These are phyloP conservation scores for Phytophthora boehmeriae DNA, from an alignment of 352 stramenopile genomes.

Conservation along the genomic window DNA sequence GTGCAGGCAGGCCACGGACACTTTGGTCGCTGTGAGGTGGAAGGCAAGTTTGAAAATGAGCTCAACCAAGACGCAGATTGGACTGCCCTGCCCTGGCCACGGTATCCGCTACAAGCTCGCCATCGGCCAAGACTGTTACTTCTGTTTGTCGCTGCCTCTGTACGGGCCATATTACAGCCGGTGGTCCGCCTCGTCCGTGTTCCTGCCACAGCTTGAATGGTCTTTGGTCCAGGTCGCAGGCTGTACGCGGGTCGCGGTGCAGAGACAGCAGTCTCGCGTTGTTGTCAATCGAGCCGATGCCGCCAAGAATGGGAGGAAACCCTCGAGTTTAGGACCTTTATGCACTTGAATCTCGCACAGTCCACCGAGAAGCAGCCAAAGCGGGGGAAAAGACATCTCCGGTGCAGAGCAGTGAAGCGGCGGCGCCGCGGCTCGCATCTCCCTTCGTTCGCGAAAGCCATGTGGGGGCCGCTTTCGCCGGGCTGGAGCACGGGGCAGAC, in stretches of 20 bases:
- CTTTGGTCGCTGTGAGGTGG: slow-evolving; percentile 32
- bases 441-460: slow-evolving; percentile 35
- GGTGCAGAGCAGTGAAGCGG: slow-evolving; percentile 25
- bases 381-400: slow-evolving; percentile 29
- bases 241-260: slow-evolving; percentile 28
- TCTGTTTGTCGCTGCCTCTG: slow-evolving; percentile 37
- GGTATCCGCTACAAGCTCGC: slow-evolving; percentile 24
- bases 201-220: slow-evolving; percentile 36
- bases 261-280: slow-evolving; percentile 30
- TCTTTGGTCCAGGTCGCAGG: slow-evolving; percentile 30
- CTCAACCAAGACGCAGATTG: slow-evolving; percentile 30
- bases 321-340: slow-evolving; percentile 1
- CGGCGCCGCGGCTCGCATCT: slow-evolving; percentile 8
- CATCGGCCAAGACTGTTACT: slow-evolving; percentile 31
- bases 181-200: slow-evolving; percentile 32
- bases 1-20: slow-evolving; percentile 24
- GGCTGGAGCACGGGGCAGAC: slow-evolving; percentile 22
- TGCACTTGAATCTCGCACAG: slow-evolving; percentile 29
- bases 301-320: not conserved
- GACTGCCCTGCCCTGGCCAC: slow-evolving; percentile 6
- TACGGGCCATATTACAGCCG: slow-evolving; percentile 11
- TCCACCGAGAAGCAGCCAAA: slow-evolving; percentile 35
- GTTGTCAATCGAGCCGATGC: slow-evolving; percentile 33
- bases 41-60: slow-evolving; percentile 56
- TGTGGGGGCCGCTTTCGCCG: slow-evolving; percentile 22